Evolutionary conservation across 495 filamentous ascomycete species (phyloP), one percentile per base, ranked within the genome.

Genomic region (Hypoxylon intermedium): DNA sequence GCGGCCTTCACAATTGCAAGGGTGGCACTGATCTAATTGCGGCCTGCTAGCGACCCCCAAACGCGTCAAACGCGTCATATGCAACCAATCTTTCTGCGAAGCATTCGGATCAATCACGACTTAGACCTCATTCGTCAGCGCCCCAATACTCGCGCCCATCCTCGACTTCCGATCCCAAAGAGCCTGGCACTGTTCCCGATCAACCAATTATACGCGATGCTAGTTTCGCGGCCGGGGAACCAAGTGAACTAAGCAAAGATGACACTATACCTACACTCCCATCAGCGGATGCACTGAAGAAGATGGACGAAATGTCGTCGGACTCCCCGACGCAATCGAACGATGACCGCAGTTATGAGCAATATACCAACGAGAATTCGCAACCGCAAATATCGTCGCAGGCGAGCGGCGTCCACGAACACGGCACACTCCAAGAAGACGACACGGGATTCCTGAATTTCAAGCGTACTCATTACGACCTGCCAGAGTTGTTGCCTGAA

Each of bases 241-340:
- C 21, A 5, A 58, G 38, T 37, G 36, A 42, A 15, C 56, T 28
- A 26, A 56, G 40, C 50, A 41, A 38, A 50, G 37, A 61, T 34
- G 34, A 67, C 49, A 50, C 52, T 37, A 40, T 11, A 56, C 38
- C 55, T 31, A 31, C 43, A 46, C 24, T 15, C 6, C 31, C 31
- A 11, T 4, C 43, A 33, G 38, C 45, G 0, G 24, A 21, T 12
- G 13, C 33, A 47, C 33, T 41, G 33, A 59, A 60, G 45, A 33
- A 26, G 15, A 60, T 28, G 13, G 44, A 9, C 18, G 33, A 43
- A 52, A 71, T 71, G 68, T 63, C 68, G 30, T 77, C 75, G 11
- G 68, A 73, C 23, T 72, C 74, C 2, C 71, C 71, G 0, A 80
- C 77, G 0, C 77, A 80, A 46, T 71, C 75, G 2, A 80, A 80